These are phyloP conservation scores for Paecilomyces fulvus DNA, from an alignment of 2,329 filamentous ascomycete species.

Conservation along the genomic window DNA sequence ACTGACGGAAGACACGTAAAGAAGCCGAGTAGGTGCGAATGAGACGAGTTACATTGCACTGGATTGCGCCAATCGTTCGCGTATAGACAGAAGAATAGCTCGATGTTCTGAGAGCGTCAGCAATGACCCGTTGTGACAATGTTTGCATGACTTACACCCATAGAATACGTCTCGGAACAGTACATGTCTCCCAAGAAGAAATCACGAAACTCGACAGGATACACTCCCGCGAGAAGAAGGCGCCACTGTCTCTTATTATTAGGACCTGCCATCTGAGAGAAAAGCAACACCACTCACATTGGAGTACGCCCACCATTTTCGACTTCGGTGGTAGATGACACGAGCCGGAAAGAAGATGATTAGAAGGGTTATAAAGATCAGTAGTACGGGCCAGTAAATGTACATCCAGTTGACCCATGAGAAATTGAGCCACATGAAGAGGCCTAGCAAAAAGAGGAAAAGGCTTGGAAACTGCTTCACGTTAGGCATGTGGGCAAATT, in stretches of 20 bases:
- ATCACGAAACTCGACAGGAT: constrained; percentile 92
- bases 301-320: constrained; percentile 83
- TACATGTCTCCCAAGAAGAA: constrained; percentile 98
- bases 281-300: constrained; percentile 50
- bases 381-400: constrained; percentile 75
- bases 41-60: constrained; percentile 69
- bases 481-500: constrained; percentile 8
- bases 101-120: constrained; percentile 58
- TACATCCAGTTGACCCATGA: constrained; percentile 61
- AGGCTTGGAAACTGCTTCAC: constrained; percentile 62
- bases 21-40: constrained; percentile 79
- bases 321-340: constrained; percentile 64
- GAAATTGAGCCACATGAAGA: constrained; percentile 89
- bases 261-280: constrained; percentile 12
- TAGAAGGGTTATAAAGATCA: constrained; percentile 59
- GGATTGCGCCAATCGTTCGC: constrained; percentile 67
- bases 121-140: not conserved
- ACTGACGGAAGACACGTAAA: constrained; percentile 74
- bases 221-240: constrained; percentile 72
- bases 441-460: constrained; percentile 64
- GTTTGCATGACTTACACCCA: constrained; percentile 55
- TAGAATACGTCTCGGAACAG: constrained; percentile 85
- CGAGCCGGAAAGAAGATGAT: constrained; percentile 70
- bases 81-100: constrained; percentile 92
- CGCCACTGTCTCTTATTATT: constrained; percentile 57